Conservation (phyloP, 2,329 filamentous ascomycete species). For the Colletotrichum caudatum region DNA sequence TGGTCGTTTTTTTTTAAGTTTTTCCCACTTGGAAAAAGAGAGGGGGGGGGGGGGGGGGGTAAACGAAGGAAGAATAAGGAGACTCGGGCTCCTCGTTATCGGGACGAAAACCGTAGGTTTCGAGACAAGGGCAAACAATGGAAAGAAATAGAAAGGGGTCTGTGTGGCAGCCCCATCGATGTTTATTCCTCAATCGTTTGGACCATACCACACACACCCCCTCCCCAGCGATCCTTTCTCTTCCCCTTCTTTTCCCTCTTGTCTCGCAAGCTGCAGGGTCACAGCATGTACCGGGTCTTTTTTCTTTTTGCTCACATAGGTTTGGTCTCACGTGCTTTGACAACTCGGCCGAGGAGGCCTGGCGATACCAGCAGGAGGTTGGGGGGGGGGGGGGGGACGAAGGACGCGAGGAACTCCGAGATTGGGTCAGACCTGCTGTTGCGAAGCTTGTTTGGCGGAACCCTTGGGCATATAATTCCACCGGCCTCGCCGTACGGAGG, state of each 20-base stretch:
- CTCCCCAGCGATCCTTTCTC: not conserved
- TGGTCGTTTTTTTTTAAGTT: constrained; percentile 27
- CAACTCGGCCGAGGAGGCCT: not conserved
- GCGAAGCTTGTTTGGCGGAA: not conserved
- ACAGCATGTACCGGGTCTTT: not conserved
- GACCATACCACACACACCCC: not conserved
- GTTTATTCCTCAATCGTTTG: not conserved
- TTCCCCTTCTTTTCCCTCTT: not conserved
- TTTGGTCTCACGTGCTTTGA: constrained; percentile 1
- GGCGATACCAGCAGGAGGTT: not conserved
- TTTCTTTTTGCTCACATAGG: not conserved
- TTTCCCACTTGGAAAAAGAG: not conserved
- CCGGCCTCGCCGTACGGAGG: not conserved
- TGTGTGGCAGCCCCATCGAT: constrained; percentile 1
- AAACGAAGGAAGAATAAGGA: not conserved
- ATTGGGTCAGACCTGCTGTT: not conserved
- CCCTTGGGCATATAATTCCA: not conserved
- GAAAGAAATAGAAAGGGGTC: constrained; percentile 6
- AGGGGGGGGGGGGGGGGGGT: not conserved
- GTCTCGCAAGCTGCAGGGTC: not conserved
- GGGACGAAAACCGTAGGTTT: constrained; percentile 19
- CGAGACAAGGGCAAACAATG: constrained; percentile 1
- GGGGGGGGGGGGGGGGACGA: not conserved
- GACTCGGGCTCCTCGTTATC: constrained; percentile 23
- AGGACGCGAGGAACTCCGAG: not conserved